phyloP scores from a whole-genome alignment of 768 basidiomycete genomes.

The Hirschioporus abietinus region DNA sequence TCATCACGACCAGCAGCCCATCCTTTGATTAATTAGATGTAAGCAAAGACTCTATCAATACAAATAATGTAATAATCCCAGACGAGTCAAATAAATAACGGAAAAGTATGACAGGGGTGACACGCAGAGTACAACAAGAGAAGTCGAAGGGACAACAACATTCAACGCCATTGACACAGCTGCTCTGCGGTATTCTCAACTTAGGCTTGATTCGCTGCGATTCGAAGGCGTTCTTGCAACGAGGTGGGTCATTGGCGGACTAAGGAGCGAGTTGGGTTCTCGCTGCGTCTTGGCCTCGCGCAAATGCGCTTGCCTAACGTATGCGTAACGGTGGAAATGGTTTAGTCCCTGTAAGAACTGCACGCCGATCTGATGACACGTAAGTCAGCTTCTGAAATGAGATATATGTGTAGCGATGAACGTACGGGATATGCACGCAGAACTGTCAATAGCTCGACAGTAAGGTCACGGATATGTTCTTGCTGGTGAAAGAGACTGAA shows the following conservation, averaged over 20 bases:
- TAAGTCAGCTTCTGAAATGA: constrained; percentile 9
- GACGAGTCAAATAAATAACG: not conserved
- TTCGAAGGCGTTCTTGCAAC: constrained; percentile 39
- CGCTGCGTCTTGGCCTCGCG: constrained; percentile 33
- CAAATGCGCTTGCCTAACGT: constrained; percentile 74
- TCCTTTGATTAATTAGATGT: not conserved
- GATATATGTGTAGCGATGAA: constrained; percentile 11
- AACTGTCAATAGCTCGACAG: constrained; percentile 80
- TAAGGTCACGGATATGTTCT: constrained; percentile 67
- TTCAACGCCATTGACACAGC: not conserved
- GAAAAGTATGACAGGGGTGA: not conserved
- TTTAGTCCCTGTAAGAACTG: constrained; percentile 75
- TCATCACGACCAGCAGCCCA: not conserved
- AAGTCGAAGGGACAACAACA: not conserved
- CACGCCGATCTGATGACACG: constrained; percentile 58
- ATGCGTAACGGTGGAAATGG: constrained; percentile 86
- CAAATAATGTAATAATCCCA: constrained; percentile 1
- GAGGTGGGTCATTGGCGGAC: constrained; percentile 21
- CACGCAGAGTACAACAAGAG: not conserved
- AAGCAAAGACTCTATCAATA: not conserved
- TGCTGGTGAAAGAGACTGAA: constrained; percentile 91
- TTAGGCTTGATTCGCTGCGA: constrained; percentile 39
- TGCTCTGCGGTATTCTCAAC: constrained; percentile 15
- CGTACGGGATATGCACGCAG: constrained; percentile 72
- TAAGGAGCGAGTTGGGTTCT: not conserved